Conservation (phyloP, 371 early-diverging fungal species). For the Apophysomyces ossiformis region DNA sequence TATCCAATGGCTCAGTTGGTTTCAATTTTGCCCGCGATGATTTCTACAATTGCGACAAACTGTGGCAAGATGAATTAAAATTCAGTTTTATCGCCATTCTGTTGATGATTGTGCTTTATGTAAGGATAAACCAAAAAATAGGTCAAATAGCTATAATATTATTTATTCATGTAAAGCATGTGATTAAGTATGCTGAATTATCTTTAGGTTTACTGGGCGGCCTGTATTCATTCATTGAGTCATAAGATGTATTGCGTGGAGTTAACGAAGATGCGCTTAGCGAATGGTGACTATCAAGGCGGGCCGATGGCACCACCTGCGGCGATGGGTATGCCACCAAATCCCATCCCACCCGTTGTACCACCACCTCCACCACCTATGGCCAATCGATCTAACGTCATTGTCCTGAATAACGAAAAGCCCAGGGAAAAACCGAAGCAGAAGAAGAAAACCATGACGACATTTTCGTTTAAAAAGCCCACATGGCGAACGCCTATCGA, state of each 20-base stretch:
- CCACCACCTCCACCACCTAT: constrained; percentile 19
- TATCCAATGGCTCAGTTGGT: background rate
- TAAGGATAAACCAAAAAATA: constrained; percentile 19
- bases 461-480: background rate
- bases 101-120: constrained; percentile 45
- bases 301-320: constrained; percentile 5
- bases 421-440: constrained; percentile 18
- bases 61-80: constrained; percentile 53
- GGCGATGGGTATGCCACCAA: constrained; percentile 13
- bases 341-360: constrained; percentile 17
- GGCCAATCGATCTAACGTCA: constrained; percentile 28
- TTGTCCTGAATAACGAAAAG: constrained; percentile 36
- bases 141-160: background rate
- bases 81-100: constrained; percentile 42
- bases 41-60: constrained; percentile 47
- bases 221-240: constrained; percentile 46
- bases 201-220: constrained; percentile 50
- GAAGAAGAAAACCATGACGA: constrained; percentile 6
- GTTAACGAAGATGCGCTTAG: background rate
- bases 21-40: constrained; percentile 24
- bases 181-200: background rate
- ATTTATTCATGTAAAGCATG: background rate
- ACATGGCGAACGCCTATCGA: background rate
- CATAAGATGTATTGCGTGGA: constrained; percentile 26
- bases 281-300: constrained; percentile 1